Conservation (phyloP, 2,329 filamentous ascomycete species). For the Penicillium sp. region DNA sequence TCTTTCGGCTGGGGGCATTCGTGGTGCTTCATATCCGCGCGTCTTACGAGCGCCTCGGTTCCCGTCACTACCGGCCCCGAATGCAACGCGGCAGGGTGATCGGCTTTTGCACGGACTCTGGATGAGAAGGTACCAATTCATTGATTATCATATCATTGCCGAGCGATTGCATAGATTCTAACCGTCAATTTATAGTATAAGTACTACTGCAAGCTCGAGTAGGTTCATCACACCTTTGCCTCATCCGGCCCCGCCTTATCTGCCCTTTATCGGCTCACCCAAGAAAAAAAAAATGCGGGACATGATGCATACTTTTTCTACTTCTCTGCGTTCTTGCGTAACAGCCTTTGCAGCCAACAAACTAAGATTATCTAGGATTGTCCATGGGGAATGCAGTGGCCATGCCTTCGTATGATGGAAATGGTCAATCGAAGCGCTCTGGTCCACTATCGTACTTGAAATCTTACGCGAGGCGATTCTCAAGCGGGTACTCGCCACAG, state of each 20-base stretch:
- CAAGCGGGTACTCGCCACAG: conserved; percentile 12
- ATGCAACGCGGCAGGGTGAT: conserved; percentile 6
- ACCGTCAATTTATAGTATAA: conserved; percentile 3
- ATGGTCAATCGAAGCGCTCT: neutral
- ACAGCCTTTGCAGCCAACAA: neutral
- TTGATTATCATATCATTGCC: conserved; percentile 1
- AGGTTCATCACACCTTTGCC: conserved; percentile 8
- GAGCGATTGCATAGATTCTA: neutral
- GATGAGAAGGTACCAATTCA: conserved; percentile 4
- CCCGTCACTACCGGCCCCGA: conserved; percentile 7
- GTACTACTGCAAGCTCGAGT: conserved; percentile 9
- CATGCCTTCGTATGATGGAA: neutral
- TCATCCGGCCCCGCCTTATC: conserved; percentile 13
- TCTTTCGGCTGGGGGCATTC: neutral
- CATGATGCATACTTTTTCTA: conserved; percentile 5
- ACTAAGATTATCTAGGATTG: conserved; percentile 10
- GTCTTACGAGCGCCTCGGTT: neutral
- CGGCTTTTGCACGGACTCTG: conserved; percentile 5
- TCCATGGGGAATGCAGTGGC: conserved; percentile 1
- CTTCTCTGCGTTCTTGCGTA: neutral
- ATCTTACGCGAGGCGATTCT: conserved; percentile 18
- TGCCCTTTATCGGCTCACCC: conserved; percentile 6
- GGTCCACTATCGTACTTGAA: conserved; percentile 11
- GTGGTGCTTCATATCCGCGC: neutral
- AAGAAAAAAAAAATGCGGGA: conserved; percentile 15